phyloP scores from a whole-genome alignment of 2,329 filamentous ascomycete species.

The Thermoascus crustaceus region DNA sequence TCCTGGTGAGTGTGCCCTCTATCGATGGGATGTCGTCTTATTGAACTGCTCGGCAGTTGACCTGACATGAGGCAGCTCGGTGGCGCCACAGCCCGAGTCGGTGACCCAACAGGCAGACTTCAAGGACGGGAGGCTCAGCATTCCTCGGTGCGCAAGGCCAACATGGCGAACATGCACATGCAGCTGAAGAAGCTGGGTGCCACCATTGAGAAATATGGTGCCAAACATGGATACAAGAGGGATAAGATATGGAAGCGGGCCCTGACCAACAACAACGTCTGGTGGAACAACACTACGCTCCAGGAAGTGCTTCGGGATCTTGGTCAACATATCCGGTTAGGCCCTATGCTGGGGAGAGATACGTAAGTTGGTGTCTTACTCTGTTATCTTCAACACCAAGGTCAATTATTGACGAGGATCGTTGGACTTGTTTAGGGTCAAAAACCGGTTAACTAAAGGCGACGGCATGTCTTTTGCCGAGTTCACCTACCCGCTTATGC shows the following conservation, averaged over 20 bases:
- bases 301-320: conserved; percentile 68
- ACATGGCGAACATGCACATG: conserved; percentile 42
- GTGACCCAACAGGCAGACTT: conserved; percentile 39
- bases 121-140: conserved; percentile 31
- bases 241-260: conserved; percentile 59
- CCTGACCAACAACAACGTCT: conserved; percentile 72
- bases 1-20: conserved; percentile 35
- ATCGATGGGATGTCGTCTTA: too few relatives aligned
- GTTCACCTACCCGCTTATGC: conserved; percentile 85
- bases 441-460: conserved; percentile 71
- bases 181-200: conserved; percentile 57
- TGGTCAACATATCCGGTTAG: conserved; percentile 66
- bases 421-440: conserved; percentile 57
- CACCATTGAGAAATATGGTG: conserved; percentile 61
- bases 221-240: conserved; percentile 55
- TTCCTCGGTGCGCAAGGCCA: conserved; percentile 34
- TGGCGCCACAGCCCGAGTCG: conserved; percentile 38
- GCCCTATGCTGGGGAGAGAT: conserved; percentile 80
- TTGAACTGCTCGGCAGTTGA: too few relatives aligned
- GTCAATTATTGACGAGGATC: conserved; percentile 8
- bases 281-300: conserved; percentile 66
- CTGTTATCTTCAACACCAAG: too few relatives aligned
- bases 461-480: conserved; percentile 93
- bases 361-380: conserved; percentile 53
- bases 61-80: conserved; percentile 33